Evolutionary conservation across 495 filamentous ascomycete genomes (phyloP), one percentile per base, ranked within the genome.

Genomic region (Xylaria bambusicola): DNA sequence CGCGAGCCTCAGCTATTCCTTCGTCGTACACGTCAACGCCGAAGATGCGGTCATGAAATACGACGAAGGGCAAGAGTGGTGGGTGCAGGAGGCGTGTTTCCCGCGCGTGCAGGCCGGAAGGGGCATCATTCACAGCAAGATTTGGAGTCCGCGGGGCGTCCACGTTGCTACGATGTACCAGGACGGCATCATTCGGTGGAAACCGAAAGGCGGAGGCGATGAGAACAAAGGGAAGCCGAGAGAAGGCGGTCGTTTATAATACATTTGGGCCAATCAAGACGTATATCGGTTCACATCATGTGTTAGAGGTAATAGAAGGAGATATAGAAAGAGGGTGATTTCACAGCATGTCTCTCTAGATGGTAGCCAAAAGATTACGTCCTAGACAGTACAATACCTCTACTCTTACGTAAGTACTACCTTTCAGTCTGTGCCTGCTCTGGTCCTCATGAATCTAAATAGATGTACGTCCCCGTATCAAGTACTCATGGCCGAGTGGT

Each of bases 51-150:
- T 77, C n/a, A 77, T 81, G 72, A 31, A 51, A 7, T 66, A 70
- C 20, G 63, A 56, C 38, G 63, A 60, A 31, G 65, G 62, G 9
- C 79, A 78, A 41, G 81, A 80, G 46, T 90, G 88, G 88, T 90
- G 86, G 73, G 69, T 85, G 23, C 85, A 90, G 71, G 88, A 91
- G 71, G 78, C 77, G 4, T 82, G 79, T 71, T 84, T 84, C 40
- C 81, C 81, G 10, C 69, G 83, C 23, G 75, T 79, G 5, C 82
- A 73, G 15, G 76, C 77, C 9, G 87, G 85, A 12, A 74, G 86
- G 50, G 85, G 75, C 2, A 73, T 86, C 24, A 77, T 88, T 62
- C 78, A 84, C 71, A 85, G 82, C 65, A 77, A 83, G 73, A 75
- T 90, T 35, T 90, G 86, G 86, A 80, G 77, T 61, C 78, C 83